A percentile compares a stretch with the other conserved stretches of the same genome.
Conservation (phyloP, 2,329 filamentous ascomycete species). For the Diaporthe batatas region DNA sequence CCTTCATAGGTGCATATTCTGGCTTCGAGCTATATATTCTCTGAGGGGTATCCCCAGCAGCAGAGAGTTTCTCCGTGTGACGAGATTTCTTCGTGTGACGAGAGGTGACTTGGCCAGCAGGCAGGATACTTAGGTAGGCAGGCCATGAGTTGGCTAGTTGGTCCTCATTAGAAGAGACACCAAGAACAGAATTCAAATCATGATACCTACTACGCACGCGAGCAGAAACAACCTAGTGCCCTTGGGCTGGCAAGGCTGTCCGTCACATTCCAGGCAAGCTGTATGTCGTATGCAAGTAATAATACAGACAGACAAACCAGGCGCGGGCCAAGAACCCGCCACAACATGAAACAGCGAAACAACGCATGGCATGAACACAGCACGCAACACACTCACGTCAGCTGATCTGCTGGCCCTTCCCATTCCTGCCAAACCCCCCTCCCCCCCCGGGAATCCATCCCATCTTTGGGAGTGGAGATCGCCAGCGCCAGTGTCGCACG, state of each 20-base stretch:
- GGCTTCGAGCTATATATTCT: too few species aligned
- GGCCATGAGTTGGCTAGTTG: too few species aligned
- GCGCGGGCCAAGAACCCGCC: slow-evolving; percentile 18
- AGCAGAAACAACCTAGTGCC: background rate
- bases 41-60: too few species aligned
- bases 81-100: background rate
- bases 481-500: slow-evolving; percentile 28
- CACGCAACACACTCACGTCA: slow-evolving; percentile 7
- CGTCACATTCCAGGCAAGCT: too few species aligned
- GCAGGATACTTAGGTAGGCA: background rate
- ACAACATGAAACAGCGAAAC: slow-evolving; percentile 28
- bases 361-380: background rate
- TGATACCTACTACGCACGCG: background rate
- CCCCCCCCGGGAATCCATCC: background rate
- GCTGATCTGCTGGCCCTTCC: background rate
- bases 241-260: background rate
- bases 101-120: background rate
- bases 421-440: background rate
- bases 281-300: background rate
- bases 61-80: background rate
- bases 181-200: background rate
- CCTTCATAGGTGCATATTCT: background rate
- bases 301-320: background rate
- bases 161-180: background rate
- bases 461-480: slow-evolving; percentile 1